Base-by-base conservation (phyloP, 176 grass and related monocot species). In the Eleusine coracana region DNA sequence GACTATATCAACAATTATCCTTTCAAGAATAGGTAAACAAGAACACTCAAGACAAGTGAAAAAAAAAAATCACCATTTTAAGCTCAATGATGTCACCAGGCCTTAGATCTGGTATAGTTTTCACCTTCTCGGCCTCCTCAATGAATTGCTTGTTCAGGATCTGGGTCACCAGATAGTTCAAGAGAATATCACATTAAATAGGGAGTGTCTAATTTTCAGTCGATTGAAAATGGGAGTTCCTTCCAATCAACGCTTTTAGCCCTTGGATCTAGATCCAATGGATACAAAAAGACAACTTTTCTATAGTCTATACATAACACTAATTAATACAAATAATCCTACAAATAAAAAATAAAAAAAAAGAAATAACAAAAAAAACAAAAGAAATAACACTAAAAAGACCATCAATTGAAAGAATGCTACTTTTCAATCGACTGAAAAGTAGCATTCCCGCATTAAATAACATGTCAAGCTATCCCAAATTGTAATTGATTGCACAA, bases 141-240 rank as follows among this genome's bases (percentile, higher is more conserved):
- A 99, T 94, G 73, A 79, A 79, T 66, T 90, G 90, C 82, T 96
- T 96, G 78, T 96, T 99, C 87, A 99, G 71, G 85, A 99, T 96
- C 97, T 99, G 71, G 28, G n/a, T 36, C 29, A 46, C 20, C 40
- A 70, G 69, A 74, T 46, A 64, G 84, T 60, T 75, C 27, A 64
- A 61, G 13, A 15, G 65, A 84, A 52, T 50, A 86, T 46, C 14
- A 1, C 4, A 36, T 80, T 60, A 88, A 45, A 63, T 38, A 66
- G 25, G 25, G 25, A 25, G 25, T 25, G 25, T 25, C 25, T 25
- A 25, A 25, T 25, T 25, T 25, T 25, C 25, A 25, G 25, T 25
- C 25, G 25, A 25, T 25, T 25, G 25, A 25, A 25, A 25, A 25
- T 25, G 25, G 25, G 25, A 0, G 25, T 25, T 25, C 25, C 25